Percentiles rank a stretch among this genome's conserved stretches.
phyloP scores from a whole-genome alignment of 2,329 filamentous ascomycete species.

The Calonectria henricotiae region DNA sequence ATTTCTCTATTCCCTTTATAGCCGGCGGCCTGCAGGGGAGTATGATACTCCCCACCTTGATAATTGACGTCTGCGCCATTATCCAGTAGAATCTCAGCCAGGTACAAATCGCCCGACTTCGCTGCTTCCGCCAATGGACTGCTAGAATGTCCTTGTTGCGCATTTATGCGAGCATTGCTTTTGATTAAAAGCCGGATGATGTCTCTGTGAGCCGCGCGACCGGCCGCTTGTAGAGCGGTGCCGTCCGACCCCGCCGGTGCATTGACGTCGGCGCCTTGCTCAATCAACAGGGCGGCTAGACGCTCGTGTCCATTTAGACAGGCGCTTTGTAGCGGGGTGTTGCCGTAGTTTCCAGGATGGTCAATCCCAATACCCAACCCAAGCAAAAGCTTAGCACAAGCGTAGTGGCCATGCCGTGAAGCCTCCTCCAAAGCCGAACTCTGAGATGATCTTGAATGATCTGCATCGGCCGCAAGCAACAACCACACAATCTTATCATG shows the following conservation, averaged over 20 bases:
- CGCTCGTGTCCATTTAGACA: conserved; percentile 9
- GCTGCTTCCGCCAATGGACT: neutral
- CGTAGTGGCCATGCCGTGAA: neutral
- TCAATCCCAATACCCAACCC: neutral
- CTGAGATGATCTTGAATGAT: neutral
- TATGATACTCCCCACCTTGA: conserved; percentile 2
- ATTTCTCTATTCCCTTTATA: neutral
- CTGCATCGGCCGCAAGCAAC: neutral
- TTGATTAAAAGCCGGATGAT: conserved; percentile 7
- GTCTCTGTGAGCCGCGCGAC: neutral
- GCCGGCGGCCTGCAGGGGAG: conserved; percentile 3
- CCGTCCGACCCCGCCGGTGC: neutral
- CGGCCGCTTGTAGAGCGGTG: neutral
- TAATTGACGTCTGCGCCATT: conserved; percentile 3
- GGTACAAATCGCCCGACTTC: neutral
- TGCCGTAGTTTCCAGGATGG: neutral
- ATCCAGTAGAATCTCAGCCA: neutral
- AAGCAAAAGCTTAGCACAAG: neutral
- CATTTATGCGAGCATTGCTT: neutral
- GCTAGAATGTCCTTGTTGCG: neutral
- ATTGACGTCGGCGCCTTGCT: neutral
- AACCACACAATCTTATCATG: conserved; percentile 18
- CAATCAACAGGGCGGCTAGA: neutral
- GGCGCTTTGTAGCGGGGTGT: conserved; percentile 6
- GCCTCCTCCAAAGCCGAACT: neutral